Evolutionary conservation across 2,329 filamentous ascomycete genomes (phyloP), one percentile per base, ranked within the genome.

Genomic region (Beauveria brongniartii): DNA sequence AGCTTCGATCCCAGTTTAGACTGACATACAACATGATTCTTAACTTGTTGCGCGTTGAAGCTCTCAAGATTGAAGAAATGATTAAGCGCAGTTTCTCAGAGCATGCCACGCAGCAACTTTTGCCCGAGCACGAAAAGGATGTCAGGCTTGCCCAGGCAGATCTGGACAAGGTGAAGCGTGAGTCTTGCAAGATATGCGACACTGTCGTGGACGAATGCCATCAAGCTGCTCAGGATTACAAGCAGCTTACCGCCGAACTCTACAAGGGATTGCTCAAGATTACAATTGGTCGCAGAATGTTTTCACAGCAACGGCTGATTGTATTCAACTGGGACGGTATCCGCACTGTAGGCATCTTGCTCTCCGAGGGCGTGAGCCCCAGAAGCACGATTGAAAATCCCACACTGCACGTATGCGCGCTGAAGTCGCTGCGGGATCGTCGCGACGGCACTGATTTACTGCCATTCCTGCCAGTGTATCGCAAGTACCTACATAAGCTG

Each of bases 11-110:
- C 7, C 94, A 99, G 70, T 99, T 99, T 80, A 86, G 94, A 63
- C 80, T 99, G 53, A 99, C 95, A 10, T 99, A 99, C 79, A 99
- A 97, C 75, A 99, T 99, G 94, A 99, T 99, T 63, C 79, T 99
- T 34, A 99, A 97, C 70, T 80, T 99, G 37, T 80, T 99, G 54
- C 88, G 94, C 41, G 94, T 99, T 2, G 94, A 99, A 73, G 94
- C 94, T 2, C 77, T 99, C 65, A 97, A 97, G 77, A 97, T 99
- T 67, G 94, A 99, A 73, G 94, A 99, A 75, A 99, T 99, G 94
- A 99, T 99, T 79, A 99, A 99, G 81, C 89, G 94, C 66, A 97
- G 92, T 73, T 99, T 99, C 79, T 97, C 93, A 57, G 94, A 99
- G 73, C 94, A 99, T 74, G 93, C 93, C 26, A 97, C 93, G 0